Conservation (phyloP, 306 rosid species). For the Quercus robur region DNA sequence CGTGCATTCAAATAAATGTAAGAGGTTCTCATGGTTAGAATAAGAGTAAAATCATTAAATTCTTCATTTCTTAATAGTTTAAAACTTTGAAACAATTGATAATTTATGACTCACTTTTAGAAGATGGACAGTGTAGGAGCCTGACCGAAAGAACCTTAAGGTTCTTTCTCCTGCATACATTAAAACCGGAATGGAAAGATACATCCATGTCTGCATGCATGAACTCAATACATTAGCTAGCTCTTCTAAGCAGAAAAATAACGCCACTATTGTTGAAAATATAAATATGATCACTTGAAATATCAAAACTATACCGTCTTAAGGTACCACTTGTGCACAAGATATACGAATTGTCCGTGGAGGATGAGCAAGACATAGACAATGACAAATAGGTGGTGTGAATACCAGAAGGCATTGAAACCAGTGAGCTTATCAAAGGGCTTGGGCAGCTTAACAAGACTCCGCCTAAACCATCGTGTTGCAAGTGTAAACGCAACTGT, state of each 20-base stretch:
- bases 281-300: neutral
- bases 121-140: slow-evolving; percentile 74
- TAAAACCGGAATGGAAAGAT: slow-evolving; percentile 76
- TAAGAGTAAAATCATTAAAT: no score
- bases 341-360: slow-evolving; percentile 73
- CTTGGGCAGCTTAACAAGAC: slow-evolving; percentile 79
- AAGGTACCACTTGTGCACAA: slow-evolving; percentile 68
- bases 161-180: slow-evolving; percentile 92
- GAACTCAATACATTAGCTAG: slow-evolving; percentile 21
- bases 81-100: no score
- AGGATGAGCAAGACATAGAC: slow-evolving; percentile 78
- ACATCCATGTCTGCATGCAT: slow-evolving; percentile 91
- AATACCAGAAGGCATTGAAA: slow-evolving; percentile 98
- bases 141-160: slow-evolving; percentile 85
- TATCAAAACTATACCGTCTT: slow-evolving; percentile 57
- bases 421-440: slow-evolving; percentile 93
- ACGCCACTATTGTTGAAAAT: neutral
- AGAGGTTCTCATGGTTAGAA: neutral
- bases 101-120: slow-evolving; percentile 55
- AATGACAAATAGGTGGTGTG: slow-evolving; percentile 93
- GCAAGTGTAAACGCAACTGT: slow-evolving; percentile 85
- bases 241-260: neutral
- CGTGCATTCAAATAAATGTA: neutral
- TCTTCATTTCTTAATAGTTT: no score
- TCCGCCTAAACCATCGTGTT: slow-evolving; percentile 86